Evolutionary conservation across 1,139 yeast genomes (phyloP), one percentile per base, ranked within the genome.

Genomic region (Suhomyces taliae): DNA sequence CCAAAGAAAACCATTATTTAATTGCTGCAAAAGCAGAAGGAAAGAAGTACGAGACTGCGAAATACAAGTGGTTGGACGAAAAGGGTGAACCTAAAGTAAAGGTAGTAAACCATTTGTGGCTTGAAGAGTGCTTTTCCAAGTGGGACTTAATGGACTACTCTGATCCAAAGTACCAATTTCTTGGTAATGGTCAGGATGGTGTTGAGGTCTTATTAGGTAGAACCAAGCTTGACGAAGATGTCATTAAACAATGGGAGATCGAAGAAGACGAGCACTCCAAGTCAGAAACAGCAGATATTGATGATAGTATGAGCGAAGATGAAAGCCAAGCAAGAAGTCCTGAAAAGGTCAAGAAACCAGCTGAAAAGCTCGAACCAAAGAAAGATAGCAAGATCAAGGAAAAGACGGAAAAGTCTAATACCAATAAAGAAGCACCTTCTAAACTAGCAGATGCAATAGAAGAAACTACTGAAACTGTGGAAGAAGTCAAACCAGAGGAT

Each of bases 71-170:
- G 69, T 59, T 62, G 7, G 61, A 59, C 43, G 53, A 50, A 10
- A 45, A 60, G 37, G 67, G 65, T 0, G 46, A 59, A 5, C 68
- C 77, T 2, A 68, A 70, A 8, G 76, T 85, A 27, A 69, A 68
- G 34, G 64, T 87, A 1, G 85, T 89, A 0, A 90, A 87, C 59
- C 96, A 89, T 63, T 60, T 85, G 15, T 93, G 99, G 99, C 67
- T 93, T n/a, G 98, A 93, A 60, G 95, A 88, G 49, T 78, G 87
- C 44, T 87, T 75, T 59, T 73, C 83, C 0, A 65, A 74, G 39
- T 86, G 95, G 91, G 64, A 65, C 39, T 56, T 74, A 6, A 72
- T 80, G 55, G 79, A 82, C 39, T 71, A 66, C 19, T 58, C 72
- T 1, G 58, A 62, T 12, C 70, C 76, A 3, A 70, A 79, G 36